Evolutionary conservation across 2,329 filamentous ascomycete genomes (phyloP), one percentile per base, ranked within the genome.

Genomic region (Trichoderma hamatum): DNA sequence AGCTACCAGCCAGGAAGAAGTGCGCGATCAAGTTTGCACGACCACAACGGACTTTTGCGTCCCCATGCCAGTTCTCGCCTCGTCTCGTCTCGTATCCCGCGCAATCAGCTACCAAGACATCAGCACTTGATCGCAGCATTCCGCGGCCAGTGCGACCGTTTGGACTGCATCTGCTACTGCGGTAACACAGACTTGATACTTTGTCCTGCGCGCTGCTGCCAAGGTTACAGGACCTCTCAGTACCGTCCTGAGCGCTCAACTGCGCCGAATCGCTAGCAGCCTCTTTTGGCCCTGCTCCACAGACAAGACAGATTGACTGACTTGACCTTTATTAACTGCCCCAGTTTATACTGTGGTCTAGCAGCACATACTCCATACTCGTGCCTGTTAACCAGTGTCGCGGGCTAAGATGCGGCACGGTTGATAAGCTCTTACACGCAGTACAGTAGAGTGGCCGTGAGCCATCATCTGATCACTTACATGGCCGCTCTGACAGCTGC

Each of bases 251-350:
- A 58, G 63, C 63, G 63, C 63, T 56, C 63, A 66, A 58, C 63
- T 66, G 63, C 63, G 63, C 63, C 36, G 52, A 58, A 58, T 49
- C 63, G 63, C 52, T 66, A 66, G 63, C 52, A 66, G 9, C 51
- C 26, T 65, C 62, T 34, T 63, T 34, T 39, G 30, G 60, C 46
- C 46, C 49, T 32, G 61, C 61, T 54, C 61, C 61, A 64, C 61
- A 39, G 21, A 13, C 36, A 43, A 43, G 39, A 19, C 39, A 43
- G 39, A n/a, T 43, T 28, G 56, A 16, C 32, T 21, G 34, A 36
- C 21, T 21, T 49, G 46, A 49, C 46, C 46, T 24, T 49, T 10
- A 49, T 49, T 49, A 24, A 24, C 46, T 49, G 46, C 21, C 46
- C 46, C 46, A 3, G 19, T 43, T n/a, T 43, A n/a, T 24, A 24